These are phyloP conservation scores for Solanum sejunctum DNA, from an alignment of 257 asterid species.

Conservation along the genomic window DNA sequence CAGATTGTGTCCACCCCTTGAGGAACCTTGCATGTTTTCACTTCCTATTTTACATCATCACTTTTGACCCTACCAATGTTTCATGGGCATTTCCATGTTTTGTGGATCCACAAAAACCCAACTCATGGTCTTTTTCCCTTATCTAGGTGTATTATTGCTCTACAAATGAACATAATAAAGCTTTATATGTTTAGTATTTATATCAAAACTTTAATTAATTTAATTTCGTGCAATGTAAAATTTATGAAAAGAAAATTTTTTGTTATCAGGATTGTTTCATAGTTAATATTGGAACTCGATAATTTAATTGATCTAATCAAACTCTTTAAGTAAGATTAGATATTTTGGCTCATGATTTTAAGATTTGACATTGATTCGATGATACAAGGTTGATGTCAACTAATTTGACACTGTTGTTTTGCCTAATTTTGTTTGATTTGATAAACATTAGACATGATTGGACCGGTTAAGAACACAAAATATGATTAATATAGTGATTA, in stretches of 20 bases:
- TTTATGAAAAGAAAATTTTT: no score
- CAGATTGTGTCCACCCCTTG: background rate
- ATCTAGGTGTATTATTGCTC: background rate
- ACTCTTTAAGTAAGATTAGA: background rate
- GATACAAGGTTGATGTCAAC: background rate
- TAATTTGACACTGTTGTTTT: background rate
- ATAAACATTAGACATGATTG: background rate
- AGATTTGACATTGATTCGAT: background rate
- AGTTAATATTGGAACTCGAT: background rate
- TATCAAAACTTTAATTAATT: no score
- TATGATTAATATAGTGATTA: background rate
- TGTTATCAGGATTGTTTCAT: background rate
- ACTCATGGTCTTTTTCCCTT: background rate
- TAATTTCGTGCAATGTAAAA: no score
- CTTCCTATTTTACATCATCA: background rate
- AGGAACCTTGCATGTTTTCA: background rate
- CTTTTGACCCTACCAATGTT: background rate
- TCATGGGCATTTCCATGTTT: background rate
- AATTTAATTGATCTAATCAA: background rate
- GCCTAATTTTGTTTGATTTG: background rate
- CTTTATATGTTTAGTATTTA: background rate
- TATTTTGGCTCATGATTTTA: background rate
- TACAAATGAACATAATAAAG: background rate
- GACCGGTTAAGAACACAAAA: background rate
- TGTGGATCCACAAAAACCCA: background rate